Evolutionary conservation across 1,139 yeast genomes (phyloP), one percentile per base, ranked within the genome.

Genomic region (Yamadazyma trypodendri): DNA sequence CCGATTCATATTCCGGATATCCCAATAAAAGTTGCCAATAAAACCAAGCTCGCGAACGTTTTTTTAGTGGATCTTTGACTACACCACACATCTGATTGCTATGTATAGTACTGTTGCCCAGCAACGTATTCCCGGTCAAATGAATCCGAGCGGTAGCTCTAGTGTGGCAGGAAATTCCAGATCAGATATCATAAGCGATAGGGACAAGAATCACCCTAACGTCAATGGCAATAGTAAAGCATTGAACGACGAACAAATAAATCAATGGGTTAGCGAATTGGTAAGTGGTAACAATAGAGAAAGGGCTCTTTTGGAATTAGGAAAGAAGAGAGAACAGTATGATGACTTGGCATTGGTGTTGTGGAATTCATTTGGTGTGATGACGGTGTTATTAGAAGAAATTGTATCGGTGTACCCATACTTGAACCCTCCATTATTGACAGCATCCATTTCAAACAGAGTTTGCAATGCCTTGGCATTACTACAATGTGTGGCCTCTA

Each of bases 341-440:
- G 97, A 89, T 42, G 97, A 92, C 56, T 72, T 92, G 46, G 97
- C 98, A 1, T 65, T 89, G 32, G 95, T 90, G 5, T 68, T 92
- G 42, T 92, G 98, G 98, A 84, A 92, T 52, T 86, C 97, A 4
- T 90, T 84, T 63, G 98, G 97, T 18, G 97, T 90, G 13, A 89
- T 92, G 95, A 84, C 97, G 1, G 85, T 90, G 12, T 67, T 92
- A 34, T 63, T 92, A 44, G 95, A 88, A 58, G 98, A 92, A 57
- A 89, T 92, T 39, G 81, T 89, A 33, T 75, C 88, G 4, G 96
- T 90, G 3, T 92, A 92, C 56, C 96, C 97, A 13, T 74, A 83
- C 55, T 69, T 92, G 44, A 84, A 86, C 32, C 97, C 97, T 11
- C 96, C 96, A 24, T 81, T 78, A 34, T 72, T 92, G 43, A 82